Base-by-base conservation (phyloP, 1,284 basidiomycete species). In the Cutaneotrichosporon sp. region DNA sequence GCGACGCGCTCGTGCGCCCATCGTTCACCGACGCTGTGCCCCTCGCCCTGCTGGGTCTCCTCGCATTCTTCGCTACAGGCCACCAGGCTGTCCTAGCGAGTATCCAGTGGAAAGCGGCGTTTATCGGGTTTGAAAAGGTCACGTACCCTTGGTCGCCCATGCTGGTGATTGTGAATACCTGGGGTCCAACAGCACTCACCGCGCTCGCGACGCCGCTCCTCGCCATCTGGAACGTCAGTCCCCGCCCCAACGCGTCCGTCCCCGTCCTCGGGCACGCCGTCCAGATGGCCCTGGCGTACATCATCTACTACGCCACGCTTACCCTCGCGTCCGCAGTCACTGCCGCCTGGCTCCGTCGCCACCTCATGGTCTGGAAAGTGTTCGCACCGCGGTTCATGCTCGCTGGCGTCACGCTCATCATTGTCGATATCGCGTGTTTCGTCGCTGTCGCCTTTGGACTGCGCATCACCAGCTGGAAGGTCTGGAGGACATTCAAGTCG, bases 311-410 rank as follows among this genome's bases (percentile, higher is more conserved):
- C 67, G 73, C 80, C 4, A 65, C 78, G 3, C 69, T 96, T 26
- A 74, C 89, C 0, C 69, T 94, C 7, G 83, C 86, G 3, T 83
- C 83, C 9, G 84, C 89, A 4, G 72, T 83, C 5, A 86, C 84
- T 55, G 85, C 90, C 0, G 86, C 87, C 3, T 81, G 84, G 67
- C 78, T 97, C 51, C 75, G 91, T 52, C 73, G 94, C 38, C 96
- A 99, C 73, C 74, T 98, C 61, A 97, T 98, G 93, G 91, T 97
- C 35, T 99, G 94, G 91, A 97, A 97, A 76, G 86, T 97, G 5
- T 98, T 97, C 70, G 92, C 92, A 26, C 96, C 96, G 47, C 78
- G 93, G 55, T 94, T 93, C 69, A 93, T 97, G 85, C 71, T 83
- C 14, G 86, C 82, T 0, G 87, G 80, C 0, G 68, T 78, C 4